Conservation (phyloP, 495 filamentous ascomycete genomes). For the Echria macrotheca region DNA sequence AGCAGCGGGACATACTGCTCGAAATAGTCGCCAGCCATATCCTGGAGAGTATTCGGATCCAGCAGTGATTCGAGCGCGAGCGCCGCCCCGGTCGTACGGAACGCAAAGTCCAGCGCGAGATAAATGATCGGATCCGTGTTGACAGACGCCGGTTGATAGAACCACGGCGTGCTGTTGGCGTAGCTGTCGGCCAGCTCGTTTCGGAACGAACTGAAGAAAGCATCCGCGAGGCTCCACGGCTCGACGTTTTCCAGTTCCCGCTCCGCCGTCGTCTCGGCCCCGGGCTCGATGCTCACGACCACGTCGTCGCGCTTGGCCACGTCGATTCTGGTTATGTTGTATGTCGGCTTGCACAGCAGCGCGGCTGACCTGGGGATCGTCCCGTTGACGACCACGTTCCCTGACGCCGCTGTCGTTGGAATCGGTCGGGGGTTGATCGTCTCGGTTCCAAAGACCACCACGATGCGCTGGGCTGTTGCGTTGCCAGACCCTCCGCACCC, state of each 20-base stretch:
- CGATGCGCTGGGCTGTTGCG: slow-evolving; percentile 16
- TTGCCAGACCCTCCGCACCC: slow-evolving; percentile 14
- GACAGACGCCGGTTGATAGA: slow-evolving; percentile 11
- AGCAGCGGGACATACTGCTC: slow-evolving; percentile 16
- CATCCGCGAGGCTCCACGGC: slow-evolving; percentile 20
- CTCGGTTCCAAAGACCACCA: slow-evolving; percentile 17
- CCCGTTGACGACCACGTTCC: slow-evolving; percentile 7
- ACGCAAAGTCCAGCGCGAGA: slow-evolving; percentile 10
- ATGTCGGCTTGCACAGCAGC: slow-evolving; percentile 21
- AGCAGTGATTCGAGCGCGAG: slow-evolving; percentile 8
- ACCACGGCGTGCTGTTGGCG: slow-evolving; percentile 15
- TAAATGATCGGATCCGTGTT: slow-evolving; percentile 21
- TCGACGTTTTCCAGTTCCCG: slow-evolving; percentile 15
- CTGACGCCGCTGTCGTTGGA: not conserved
- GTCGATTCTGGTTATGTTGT: slow-evolving; percentile 18
- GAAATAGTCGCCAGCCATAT: slow-evolving; percentile 18
- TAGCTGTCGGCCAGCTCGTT: slow-evolving; percentile 8
- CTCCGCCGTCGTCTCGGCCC: not conserved
- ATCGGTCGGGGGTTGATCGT: slow-evolving; percentile 9
- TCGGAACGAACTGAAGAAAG: slow-evolving; percentile 15
- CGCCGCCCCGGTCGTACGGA: not conserved
- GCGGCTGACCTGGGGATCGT: slow-evolving; percentile 15
- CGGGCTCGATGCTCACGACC: slow-evolving; percentile 6
- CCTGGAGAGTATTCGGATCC: slow-evolving; percentile 6
- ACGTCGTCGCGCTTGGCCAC: slow-evolving; percentile 13